Evolutionary conservation across 768 basidiomycete genomes (phyloP), one percentile per base, ranked within the genome.

Genomic region (Kwoniella europaea): DNA sequence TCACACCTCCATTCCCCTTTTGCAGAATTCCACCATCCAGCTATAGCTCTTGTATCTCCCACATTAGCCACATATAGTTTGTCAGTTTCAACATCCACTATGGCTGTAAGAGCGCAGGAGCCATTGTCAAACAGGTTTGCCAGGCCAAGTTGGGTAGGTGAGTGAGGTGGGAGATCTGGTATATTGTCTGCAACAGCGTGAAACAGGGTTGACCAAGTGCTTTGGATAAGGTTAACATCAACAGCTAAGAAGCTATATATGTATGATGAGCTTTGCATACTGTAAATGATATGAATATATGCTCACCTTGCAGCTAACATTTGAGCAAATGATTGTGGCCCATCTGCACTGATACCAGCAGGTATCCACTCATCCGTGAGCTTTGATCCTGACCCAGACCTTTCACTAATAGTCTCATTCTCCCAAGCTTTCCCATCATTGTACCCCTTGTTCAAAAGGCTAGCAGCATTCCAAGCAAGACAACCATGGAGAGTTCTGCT

Each of bases 41-140:
- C 94, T 5, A 98, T 93, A 15, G 94, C 95, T 56, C 96, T 89
- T 79, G 91, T 91, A 81, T 98, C 96, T 0, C 96, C 96, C 6
- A 93, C 90, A 76, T 90, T 91, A 7, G 94, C 94, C 52, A 98
- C 89, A 76, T 96, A 95, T 27, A 98, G 82, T 80, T 94, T 89
- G 57, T 87, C 88, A 71, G 90, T 87, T 2, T 89, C 88, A 0
- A 91, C 91, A 80, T 98, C 95, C 69, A 98, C 87, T 54, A 94
- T 82, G 1, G 93, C 90, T 83, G 95, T 86, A 67, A 97, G 84
- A 1, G 94, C 94, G 82, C 95, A 98, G 69, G 92, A 92, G 2
- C 95, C 95, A 88, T 79, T 91, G 5, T 65, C 95, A 84, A 5
- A 93, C 93, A 1, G 92, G 91, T 24, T 88, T 87, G 86, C 96